Evolutionary conservation across 495 filamentous ascomycete species (phyloP).

Genomic region (Penicillium bialowiezense): DNA sequence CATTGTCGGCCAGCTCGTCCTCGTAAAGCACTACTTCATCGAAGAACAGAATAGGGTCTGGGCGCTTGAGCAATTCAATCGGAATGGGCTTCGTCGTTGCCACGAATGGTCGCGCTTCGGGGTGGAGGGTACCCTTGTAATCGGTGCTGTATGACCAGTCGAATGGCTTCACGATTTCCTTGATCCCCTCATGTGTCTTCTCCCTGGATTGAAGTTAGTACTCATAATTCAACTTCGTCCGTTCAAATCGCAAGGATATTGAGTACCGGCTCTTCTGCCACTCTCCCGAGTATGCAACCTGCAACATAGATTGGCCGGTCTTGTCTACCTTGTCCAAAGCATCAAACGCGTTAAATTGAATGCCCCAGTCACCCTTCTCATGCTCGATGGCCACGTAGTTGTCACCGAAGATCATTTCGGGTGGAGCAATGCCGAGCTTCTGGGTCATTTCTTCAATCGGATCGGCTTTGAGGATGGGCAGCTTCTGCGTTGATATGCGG

Average conservation of each 20-base stretch:
- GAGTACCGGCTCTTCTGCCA: constrained; percentile 77
- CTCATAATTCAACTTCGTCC: background rate
- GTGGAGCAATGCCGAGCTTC: constrained; percentile 76
- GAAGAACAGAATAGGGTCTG: constrained; percentile 91
- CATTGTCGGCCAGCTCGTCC: constrained; percentile 96
- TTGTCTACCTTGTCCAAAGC: constrained; percentile 91
- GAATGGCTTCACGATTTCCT: constrained; percentile 90
- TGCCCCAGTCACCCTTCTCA: constrained; percentile 61
- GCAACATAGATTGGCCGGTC: constrained; percentile 83
- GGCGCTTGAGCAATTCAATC: constrained; percentile 74
- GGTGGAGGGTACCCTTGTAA: constrained; percentile 65
- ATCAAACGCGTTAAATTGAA: constrained; percentile 80
- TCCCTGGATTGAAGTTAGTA: constrained; percentile 50
- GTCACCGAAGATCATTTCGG: constrained; percentile 99
- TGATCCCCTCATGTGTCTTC: constrained; percentile 81
- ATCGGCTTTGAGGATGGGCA: constrained; percentile 85
- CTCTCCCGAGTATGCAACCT: constrained; percentile 85
- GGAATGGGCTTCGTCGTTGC: constrained; percentile 65
- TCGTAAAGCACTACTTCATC: constrained; percentile 95
- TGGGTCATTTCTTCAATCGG: constrained; percentile 85
- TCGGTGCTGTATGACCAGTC: constrained; percentile 96
- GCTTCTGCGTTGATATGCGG: constrained; percentile 73
- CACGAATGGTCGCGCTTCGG: constrained; percentile 40
- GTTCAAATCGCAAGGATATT: background rate
- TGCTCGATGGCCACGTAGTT: constrained; percentile 78